These are phyloP conservation scores for Aspergillus sp. DNA, from an alignment of 2,329 filamentous ascomycete genomes.

Conservation along the genomic window DNA sequence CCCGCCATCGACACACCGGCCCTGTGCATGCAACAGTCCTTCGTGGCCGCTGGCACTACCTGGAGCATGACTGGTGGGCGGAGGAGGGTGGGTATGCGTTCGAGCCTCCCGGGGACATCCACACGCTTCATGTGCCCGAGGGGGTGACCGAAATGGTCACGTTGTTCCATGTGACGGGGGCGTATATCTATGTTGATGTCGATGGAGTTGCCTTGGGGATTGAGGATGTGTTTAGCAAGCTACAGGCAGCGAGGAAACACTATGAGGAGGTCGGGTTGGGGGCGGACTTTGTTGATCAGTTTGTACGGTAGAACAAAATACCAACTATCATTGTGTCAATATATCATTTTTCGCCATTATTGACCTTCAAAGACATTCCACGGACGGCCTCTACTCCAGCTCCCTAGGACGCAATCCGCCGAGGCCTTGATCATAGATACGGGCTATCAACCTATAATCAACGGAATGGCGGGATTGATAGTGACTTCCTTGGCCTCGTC, in stretches of 20 bases:
- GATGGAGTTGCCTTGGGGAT: conserved; percentile 30
- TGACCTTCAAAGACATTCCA: too few relatives aligned
- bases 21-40: conserved; percentile 34
- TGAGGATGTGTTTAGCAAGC: conserved; percentile 37
- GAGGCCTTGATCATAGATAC: too few relatives aligned
- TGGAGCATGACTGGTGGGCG: conserved; percentile 39
- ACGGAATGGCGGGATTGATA: too few relatives aligned
- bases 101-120: conserved; percentile 36
- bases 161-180: conserved; percentile 36
- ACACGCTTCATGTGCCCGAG: conserved; percentile 35
- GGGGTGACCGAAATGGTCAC: conserved; percentile 36
- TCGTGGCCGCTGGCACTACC: conserved; percentile 35
- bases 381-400: too few relatives aligned
- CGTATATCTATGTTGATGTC: conserved; percentile 36
- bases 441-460: too few relatives aligned
- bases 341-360: too few relatives aligned
- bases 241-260: conserved; percentile 28
- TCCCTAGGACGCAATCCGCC: too few relatives aligned
- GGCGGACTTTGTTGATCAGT: conserved; percentile 28
- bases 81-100: conserved; percentile 34
- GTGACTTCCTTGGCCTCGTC: too few relatives aligned
- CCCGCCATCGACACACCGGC: conserved; percentile 33
- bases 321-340: too few relatives aligned
- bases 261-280: conserved; percentile 34
- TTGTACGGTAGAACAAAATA: conserved; percentile 14